Percentiles rank a stretch among this genome's conserved stretches.
Evolutionary conservation across 345 rosid genomes (phyloP).

Genomic region (Eucalyptus virginea): DNA sequence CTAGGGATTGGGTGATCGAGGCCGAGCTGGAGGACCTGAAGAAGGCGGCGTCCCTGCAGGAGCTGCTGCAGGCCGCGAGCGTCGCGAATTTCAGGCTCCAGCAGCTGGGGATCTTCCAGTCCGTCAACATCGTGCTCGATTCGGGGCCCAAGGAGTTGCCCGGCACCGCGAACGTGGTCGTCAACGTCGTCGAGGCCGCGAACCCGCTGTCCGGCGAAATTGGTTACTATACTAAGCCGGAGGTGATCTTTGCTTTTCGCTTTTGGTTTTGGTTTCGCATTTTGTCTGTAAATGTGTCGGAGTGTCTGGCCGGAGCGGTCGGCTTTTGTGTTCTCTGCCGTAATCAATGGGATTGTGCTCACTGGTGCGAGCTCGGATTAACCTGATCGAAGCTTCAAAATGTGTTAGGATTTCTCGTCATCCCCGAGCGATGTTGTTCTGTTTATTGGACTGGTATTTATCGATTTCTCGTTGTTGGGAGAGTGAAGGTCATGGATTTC

Average conservation of each 20-base stretch:
- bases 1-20: slow-evolving; percentile 68
- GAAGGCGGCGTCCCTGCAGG: slow-evolving; percentile 59
- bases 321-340: not conserved
- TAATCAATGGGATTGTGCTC: not conserved
- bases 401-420: not conserved
- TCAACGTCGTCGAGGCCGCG: slow-evolving; percentile 55
- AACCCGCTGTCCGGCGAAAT: slow-evolving; percentile 54
- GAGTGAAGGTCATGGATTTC: not conserved
- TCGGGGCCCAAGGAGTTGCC: slow-evolving; percentile 89
- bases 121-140: slow-evolving; percentile 71
- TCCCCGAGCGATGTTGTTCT: not conserved
- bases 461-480: not conserved
- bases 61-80: slow-evolving; percentile 53
- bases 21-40: slow-evolving; percentile 47
- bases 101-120: slow-evolving; percentile 67
- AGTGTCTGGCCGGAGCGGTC: not conserved
- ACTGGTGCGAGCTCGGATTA: not conserved
- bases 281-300: not conserved
- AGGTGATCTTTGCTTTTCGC: slow-evolving; percentile 17
- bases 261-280: not conserved
- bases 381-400: not conserved
- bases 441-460: not conserved
- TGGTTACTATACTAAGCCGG: slow-evolving; percentile 62
- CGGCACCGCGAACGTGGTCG: slow-evolving; percentile 66
- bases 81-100: slow-evolving; percentile 49